phyloP scores from a whole-genome alignment of 148 eudicot species.

The Dianthus caryophyllus region DNA sequence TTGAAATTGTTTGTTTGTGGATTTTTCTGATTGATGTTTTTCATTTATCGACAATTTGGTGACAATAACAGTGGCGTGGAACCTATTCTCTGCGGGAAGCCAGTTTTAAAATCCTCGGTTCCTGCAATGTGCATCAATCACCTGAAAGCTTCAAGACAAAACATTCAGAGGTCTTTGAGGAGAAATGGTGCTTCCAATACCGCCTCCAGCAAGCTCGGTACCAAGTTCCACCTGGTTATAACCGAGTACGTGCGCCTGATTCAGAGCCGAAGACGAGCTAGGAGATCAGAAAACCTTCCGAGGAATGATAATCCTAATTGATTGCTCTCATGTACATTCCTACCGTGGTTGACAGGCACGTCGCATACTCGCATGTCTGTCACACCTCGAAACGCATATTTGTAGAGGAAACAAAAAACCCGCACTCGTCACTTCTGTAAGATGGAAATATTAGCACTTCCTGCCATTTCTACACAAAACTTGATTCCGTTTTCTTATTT shows the following conservation, averaged over 20 bases:
- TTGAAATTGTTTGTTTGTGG: neutral
- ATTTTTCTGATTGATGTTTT: neutral
- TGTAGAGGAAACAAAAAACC: neutral
- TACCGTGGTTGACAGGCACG: neutral
- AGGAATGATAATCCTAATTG: neutral
- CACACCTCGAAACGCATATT: neutral
- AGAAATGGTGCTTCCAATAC: conserved; percentile 49
- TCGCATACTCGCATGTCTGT: neutral
- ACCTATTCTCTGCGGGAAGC: conserved; percentile 43
- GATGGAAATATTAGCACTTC: conserved; percentile 2
- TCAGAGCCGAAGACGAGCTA: conserved; percentile 47
- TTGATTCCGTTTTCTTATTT: neutral
- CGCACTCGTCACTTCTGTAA: neutral
- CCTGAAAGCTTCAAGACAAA: conserved; percentile 30
- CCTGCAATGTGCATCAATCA: conserved; percentile 52
- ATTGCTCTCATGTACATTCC: neutral
- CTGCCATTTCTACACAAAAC: neutral
- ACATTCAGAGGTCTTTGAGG: conserved; percentile 35
- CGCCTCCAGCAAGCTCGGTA: conserved; percentile 38
- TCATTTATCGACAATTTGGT: conserved; percentile 1
- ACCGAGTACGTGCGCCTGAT: conserved; percentile 51
- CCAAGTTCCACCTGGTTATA: conserved; percentile 53
- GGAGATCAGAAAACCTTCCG: conserved; percentile 4
- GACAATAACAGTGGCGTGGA: conserved; percentile 4
- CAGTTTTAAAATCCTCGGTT: conserved; percentile 44